A percentile compares a stretch with the other conserved stretches of the same genome.
These are phyloP conservation scores for Zygosaccharomyces kombuchaensis DNA, from an alignment of 805 yeast genomes.

Conservation along the genomic window DNA sequence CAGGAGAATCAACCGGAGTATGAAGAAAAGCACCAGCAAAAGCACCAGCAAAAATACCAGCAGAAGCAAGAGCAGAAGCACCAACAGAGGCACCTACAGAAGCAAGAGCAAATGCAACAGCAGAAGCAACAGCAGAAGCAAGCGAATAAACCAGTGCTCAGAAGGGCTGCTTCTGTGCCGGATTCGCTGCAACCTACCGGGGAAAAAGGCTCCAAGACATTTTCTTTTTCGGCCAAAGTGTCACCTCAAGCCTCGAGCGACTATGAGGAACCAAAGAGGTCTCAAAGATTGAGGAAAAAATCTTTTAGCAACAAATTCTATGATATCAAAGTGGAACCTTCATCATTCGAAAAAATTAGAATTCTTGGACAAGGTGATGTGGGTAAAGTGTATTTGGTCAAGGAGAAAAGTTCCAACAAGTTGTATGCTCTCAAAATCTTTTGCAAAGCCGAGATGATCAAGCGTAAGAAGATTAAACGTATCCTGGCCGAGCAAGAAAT, in stretches of 20 bases:
- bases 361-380: conserved; percentile 97
- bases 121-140: conserved; percentile 1
- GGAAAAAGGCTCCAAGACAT: conserved; percentile 18
- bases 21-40: neutral
- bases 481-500: conserved; percentile 97
- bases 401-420: conserved; percentile 69
- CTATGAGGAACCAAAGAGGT: conserved; percentile 29
- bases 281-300: conserved; percentile 39
- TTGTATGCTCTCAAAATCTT: conserved; percentile 91
- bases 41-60: conserved; percentile 4
- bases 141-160: conserved; percentile 37
- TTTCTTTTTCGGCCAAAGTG: conserved; percentile 27
- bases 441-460: conserved; percentile 88
- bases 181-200: conserved; percentile 42
- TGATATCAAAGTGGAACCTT: conserved; percentile 78
- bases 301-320: conserved; percentile 63
- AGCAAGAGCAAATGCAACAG: neutral
- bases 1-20: too few species aligned
- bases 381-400: conserved; percentile 90
- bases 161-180: conserved; percentile 86
- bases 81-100: conserved; percentile 1
- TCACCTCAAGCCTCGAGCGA: conserved; percentile 19
- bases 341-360: conserved; percentile 82
- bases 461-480: conserved; percentile 89
- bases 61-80: conserved; percentile 4